These are phyloP conservation scores for Picea engelmannii DNA, from an alignment of 83 land plant genomes.

Conservation along the genomic window DNA sequence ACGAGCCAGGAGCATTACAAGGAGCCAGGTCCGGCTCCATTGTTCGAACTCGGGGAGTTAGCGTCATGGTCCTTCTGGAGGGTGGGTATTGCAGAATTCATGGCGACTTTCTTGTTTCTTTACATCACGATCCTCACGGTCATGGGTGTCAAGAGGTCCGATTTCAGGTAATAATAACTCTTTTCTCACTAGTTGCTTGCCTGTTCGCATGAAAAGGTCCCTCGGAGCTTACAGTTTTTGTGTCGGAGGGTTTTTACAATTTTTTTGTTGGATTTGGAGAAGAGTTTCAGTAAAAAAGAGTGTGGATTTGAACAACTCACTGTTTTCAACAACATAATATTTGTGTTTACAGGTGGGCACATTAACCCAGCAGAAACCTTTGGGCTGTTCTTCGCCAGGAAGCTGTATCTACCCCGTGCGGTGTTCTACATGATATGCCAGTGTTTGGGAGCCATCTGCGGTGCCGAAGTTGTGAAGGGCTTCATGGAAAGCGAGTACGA, in stretches of 20 bases:
- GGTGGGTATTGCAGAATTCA: constrained; percentile 23
- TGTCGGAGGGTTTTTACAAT: too few relatives aligned
- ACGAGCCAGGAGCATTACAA: constrained; percentile 12
- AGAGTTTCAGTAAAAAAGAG: too few relatives aligned
- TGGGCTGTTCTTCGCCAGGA: constrained; percentile 39
- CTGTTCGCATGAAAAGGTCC: too few relatives aligned
- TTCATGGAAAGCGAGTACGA: constrained; percentile 9
- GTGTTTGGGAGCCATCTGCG: constrained; percentile 27
- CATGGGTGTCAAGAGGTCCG: constrained; percentile 33
- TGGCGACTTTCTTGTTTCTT: constrained; percentile 31
- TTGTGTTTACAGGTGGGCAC: constrained; percentile 26
- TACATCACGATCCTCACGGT: constrained; percentile 49
- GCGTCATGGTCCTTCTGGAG: constrained; percentile 49
- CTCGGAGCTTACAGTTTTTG: too few relatives aligned
- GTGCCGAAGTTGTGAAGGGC: constrained; percentile 18
- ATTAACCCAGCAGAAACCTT: constrained; percentile 19
- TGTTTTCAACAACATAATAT: neutral
- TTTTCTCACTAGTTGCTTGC: too few relatives aligned
- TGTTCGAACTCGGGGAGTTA: constrained; percentile 43
- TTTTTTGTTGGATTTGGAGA: too few relatives aligned
- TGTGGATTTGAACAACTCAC: too few relatives aligned
- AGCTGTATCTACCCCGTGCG: constrained; percentile 44
- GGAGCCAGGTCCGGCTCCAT: constrained; percentile 31
- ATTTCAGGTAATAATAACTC: too few relatives aligned
- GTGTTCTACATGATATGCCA: constrained; percentile 23